These are phyloP conservation scores for Eucalyptus coolabah DNA, from an alignment of 345 rosid species.

Conservation along the genomic window DNA sequence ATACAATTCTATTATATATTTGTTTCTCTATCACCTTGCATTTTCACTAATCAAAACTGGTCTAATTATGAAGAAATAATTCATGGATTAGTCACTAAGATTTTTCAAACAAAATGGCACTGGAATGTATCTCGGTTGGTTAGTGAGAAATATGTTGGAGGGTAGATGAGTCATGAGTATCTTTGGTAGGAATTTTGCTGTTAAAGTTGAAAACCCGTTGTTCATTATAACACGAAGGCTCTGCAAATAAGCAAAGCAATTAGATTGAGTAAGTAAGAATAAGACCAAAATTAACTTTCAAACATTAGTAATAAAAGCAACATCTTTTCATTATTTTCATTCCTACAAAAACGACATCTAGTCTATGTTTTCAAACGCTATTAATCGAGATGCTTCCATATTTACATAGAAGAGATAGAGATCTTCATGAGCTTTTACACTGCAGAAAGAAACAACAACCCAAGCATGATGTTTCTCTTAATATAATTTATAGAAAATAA, in stretches of 20 bases:
- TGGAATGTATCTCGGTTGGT: neutral
- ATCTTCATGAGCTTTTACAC: neutral
- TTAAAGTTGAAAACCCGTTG: constrained; percentile 75
- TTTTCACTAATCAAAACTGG: neutral
- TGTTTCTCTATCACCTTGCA: neutral
- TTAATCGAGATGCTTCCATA: neutral
- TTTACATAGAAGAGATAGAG: neutral
- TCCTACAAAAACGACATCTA: neutral
- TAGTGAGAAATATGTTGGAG: neutral
- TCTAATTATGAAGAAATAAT: neutral
- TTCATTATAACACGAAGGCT: constrained; percentile 82
- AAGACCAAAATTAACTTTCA: neutral
- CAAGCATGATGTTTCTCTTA: neutral
- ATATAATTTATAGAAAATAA: neutral
- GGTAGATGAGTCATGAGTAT: neutral
- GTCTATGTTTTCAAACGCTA: neutral
- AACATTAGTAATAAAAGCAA: neutral
- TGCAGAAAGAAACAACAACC: neutral
- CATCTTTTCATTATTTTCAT: neutral
- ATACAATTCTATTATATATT: neutral
- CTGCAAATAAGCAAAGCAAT: constrained; percentile 25
- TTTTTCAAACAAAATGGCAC: neutral
- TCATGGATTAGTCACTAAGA: neutral
- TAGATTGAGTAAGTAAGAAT: neutral
- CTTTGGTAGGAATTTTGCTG: constrained; percentile 67